These are phyloP conservation scores for Saksenaea oblongispora DNA, from an alignment of 371 early-diverging fungal genomes.

Conservation along the genomic window DNA sequence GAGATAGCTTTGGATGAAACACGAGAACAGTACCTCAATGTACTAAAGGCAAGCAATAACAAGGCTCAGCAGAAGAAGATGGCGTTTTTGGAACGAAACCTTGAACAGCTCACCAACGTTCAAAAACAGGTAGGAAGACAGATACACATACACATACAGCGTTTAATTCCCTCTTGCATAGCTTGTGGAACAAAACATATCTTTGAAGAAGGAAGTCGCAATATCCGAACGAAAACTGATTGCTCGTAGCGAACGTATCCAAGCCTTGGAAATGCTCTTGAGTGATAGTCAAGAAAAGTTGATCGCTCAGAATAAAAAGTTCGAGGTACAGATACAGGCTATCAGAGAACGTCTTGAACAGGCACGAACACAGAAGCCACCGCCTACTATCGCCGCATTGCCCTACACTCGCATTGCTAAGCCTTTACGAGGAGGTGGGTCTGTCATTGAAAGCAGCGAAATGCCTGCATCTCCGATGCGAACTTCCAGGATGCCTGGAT, in stretches of 20 bases:
- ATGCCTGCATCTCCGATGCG: slow-evolving; percentile 10
- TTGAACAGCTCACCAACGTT: slow-evolving; percentile 90
- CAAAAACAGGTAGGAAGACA: slow-evolving; percentile 72
- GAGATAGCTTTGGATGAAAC: slow-evolving; percentile 93
- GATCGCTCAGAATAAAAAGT: slow-evolving; percentile 80
- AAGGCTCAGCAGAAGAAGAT: slow-evolving; percentile 89
- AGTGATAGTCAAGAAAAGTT: slow-evolving; percentile 75
- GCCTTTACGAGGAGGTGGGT: slow-evolving; percentile 85
- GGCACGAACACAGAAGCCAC: slow-evolving; percentile 59
- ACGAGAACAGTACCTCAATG: slow-evolving; percentile 85
- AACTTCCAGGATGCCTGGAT: slow-evolving; percentile 43
- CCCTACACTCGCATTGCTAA: slow-evolving; percentile 87
- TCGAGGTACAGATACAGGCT: slow-evolving; percentile 76
- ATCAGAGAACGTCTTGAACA: slow-evolving; percentile 77
- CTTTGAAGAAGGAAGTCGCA: slow-evolving; percentile 88
- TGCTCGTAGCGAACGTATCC: slow-evolving; percentile 90
- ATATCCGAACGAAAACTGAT: slow-evolving; percentile 87
- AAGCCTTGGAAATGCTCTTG: slow-evolving; percentile 78
- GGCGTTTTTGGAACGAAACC: slow-evolving; percentile 91
- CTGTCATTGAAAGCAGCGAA: slow-evolving; percentile 13
- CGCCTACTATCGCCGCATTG: slow-evolving; percentile 77
- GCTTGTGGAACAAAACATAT: slow-evolving; percentile 91
- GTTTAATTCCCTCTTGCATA: slow-evolving; percentile 17
- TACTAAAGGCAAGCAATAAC: slow-evolving; percentile 77
- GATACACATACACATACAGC: not conserved